A percentile compares a stretch with the other conserved stretches of the same genome.
phyloP scores from a whole-genome alignment of 129 eudicot species.

The Saussurea involucrata region DNA sequence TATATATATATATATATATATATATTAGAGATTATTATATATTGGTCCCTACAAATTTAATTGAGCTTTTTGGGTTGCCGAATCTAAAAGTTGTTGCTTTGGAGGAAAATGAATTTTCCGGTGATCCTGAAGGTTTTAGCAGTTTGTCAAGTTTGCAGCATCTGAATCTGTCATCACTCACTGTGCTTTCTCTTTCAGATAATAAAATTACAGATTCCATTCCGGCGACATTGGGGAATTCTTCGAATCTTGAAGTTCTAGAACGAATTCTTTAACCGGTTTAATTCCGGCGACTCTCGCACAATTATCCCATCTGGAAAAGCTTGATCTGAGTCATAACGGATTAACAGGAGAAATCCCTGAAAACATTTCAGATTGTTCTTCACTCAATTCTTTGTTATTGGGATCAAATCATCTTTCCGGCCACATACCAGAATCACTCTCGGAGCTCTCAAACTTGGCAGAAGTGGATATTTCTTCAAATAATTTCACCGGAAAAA shows the following conservation, averaged over 20 bases:
- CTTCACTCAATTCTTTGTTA: conserved; percentile 36
- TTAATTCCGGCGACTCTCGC: conserved; percentile 54
- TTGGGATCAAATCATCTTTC: conserved; percentile 54
- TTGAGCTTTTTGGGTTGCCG: conserved; percentile 73
- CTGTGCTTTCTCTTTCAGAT: conserved; percentile 49
- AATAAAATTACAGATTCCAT: conserved; percentile 44
- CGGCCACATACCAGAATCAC: conserved; percentile 55
- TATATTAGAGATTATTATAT: no score
- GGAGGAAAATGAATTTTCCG: conserved; percentile 57
- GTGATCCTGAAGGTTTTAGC: conserved; percentile 85
- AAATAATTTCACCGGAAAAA: conserved; percentile 53
- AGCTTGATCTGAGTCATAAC: conserved; percentile 61
- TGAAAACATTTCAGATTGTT: conserved; percentile 39
- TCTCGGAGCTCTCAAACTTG: conserved; percentile 43
- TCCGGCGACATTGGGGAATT: conserved; percentile 56
- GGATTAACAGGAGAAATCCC: conserved; percentile 64
- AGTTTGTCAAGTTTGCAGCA: conserved; percentile 55
- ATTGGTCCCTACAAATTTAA: no score
- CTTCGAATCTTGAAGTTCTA: conserved; percentile 52
- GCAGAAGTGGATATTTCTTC: conserved; percentile 50
- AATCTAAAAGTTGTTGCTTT: conserved; percentile 58
- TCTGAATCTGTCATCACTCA: conserved; percentile 60
- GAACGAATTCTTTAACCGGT: conserved; percentile 58
- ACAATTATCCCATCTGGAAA: conserved; percentile 36
- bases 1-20: no score